Evolutionary conservation across 2,329 filamentous ascomycete species (phyloP), one percentile per base, ranked within the genome.

Genomic region (Ophiostoma australiae): DNA sequence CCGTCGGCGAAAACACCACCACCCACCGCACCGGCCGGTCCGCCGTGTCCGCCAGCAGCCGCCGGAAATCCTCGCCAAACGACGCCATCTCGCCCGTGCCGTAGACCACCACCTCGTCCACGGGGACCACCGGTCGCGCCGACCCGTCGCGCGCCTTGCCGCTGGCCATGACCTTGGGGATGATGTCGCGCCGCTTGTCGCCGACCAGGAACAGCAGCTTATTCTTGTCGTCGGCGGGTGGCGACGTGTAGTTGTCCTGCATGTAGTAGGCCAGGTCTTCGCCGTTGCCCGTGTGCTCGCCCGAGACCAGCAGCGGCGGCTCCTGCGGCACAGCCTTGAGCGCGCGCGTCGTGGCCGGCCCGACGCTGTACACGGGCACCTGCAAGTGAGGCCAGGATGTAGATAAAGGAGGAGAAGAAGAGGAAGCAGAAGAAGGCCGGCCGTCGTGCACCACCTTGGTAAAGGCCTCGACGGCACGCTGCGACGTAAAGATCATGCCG

Each of bases 111-210:
- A 93, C 78, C 79, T 98, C 94, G 52, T 91, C 86, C 0, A 98
- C 90, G 8, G 66, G 66, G 37, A 67, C 15, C 3, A 67, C 66
- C 0, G 39, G 10, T 79, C 10, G 93, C 5, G 67, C 1, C 8
- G 67, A 68, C 7, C 67, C 0, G 82, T 55, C 39, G 66, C 37
- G 15, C 8, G 39, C 52, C 17, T 31, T 52, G 20, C 33, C 52
- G 55, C 86, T 85, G 83, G 89, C 91, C 52, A 98, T 82, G 1
- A 87, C 92, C 75, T 87, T 91, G 1, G 95, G 94, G 74, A 99
- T 97, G 74, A 97, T 88, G 78, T 98, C 95, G 65, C 95, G 84
- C 70, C 93, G 87, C 78, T 94, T 91, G 78, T 97, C 94, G 27
- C 95, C 95, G 0, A 97, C 93, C 17, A 96, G 85, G 78, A 98